Base-by-base conservation (phyloP, 768 basidiomycete species). In the Pleurotus sapidus region DNA sequence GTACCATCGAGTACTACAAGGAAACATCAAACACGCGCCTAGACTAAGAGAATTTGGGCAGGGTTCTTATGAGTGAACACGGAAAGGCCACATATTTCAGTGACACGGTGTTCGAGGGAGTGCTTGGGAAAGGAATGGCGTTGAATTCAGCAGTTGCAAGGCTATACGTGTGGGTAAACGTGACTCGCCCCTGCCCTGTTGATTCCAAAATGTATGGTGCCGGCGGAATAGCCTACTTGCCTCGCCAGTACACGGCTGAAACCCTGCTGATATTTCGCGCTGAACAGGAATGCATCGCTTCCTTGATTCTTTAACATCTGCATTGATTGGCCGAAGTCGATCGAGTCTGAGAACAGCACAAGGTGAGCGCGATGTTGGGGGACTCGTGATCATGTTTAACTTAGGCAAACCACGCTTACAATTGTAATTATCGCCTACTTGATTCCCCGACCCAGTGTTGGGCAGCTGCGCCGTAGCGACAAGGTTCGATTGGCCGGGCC, bases 11-110 rank as follows among this genome's bases (percentile, higher is more conserved):
- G 40, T 5, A 18, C 40, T 11, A 58, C 27, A 27, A 27, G 8
- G 27, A 18, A 58, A 61, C 45, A n/a, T n/a, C 55, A 57, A 37
- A 24, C 40, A 3, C 56, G 63, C 37, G 57, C 62, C 3, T 30
- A 38, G 15, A 14, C 34, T n/a, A 57, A 61, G 57, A 6, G 55
- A 63, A 23, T n/a, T 55, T 55, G 25, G 17, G 50, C 1, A 9
- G 50, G 50, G 39, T 53, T 23, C 15, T 40, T 40, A 23, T 53
- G 38, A 27, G 50, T 53, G n/a, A 39, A 53, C 20, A 39, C 14
- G n/a, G 37, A 39, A 6, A 53, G 15, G 15, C 50, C 50, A 17
- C 23, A 40, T 5, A 53, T 53, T 15, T 53, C 37, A 40, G 23
- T 24, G 4, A 38, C 39, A 23, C 50, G 50, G 20, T 53, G 50